A percentile compares a stretch with the other conserved stretches of the same genome.
Evolutionary conservation across 2,329 filamentous ascomycete species (phyloP).

Genomic region (Akanthomyces lecanii): DNA sequence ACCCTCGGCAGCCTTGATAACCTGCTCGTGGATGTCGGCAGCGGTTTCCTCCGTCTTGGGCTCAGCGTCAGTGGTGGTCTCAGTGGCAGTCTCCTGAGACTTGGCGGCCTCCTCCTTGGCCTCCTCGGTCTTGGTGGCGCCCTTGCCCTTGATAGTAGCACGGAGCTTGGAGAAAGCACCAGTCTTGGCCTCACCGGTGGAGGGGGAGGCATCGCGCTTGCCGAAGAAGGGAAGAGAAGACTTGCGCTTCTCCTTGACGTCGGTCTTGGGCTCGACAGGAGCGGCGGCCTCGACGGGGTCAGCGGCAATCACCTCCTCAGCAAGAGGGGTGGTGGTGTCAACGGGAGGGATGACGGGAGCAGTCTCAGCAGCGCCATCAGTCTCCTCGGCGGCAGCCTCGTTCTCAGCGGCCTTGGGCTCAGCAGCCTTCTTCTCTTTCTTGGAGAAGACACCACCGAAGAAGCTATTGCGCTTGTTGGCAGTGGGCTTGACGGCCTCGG

Average conservation of each 20-base stretch:
- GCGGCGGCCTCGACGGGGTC: constrained; percentile 43
- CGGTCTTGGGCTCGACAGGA: constrained; percentile 52
- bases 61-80: constrained; percentile 29
- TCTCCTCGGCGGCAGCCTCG: constrained; percentile 36
- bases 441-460: constrained; percentile 48
- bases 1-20: constrained; percentile 21
- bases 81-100: constrained; percentile 34
- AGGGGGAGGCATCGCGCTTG: constrained; percentile 65
- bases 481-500: constrained; percentile 45
- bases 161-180: constrained; percentile 58
- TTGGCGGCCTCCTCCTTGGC: constrained; percentile 28
- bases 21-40: constrained; percentile 29
- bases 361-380: constrained; percentile 43
- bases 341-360: constrained; percentile 58
- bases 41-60: constrained; percentile 34
- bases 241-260: constrained; percentile 75
- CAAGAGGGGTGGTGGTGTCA: constrained; percentile 53
- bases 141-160: constrained; percentile 51
- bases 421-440: constrained; percentile 57
- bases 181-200: constrained; percentile 51
- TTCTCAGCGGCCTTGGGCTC: constrained; percentile 42
- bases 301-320: constrained; percentile 50
- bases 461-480: constrained; percentile 55
- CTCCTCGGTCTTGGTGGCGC: constrained; percentile 39
- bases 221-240: constrained; percentile 73